Evolutionary conservation across 2,329 filamentous ascomycete genomes (phyloP), one percentile per base, ranked within the genome.

Genomic region (Fusarium fujikuroi): DNA sequence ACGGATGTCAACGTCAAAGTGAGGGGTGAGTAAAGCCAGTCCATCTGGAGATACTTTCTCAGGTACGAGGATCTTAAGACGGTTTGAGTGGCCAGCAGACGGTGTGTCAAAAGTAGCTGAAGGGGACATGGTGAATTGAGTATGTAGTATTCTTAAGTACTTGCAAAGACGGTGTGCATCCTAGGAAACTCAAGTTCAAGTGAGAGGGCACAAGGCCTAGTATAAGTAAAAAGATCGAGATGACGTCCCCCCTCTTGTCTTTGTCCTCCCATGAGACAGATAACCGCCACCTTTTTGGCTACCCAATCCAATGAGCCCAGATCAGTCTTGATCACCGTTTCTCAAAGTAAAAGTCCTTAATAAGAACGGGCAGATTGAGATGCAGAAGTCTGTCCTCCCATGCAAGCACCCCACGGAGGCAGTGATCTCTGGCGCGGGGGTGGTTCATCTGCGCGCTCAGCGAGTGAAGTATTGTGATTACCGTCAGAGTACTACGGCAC

Each of bases 41-140:
- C 93, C 93, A 80, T 95, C 93, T n/a, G 90, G 85, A 2, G 93
- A 95, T 49, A 95, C 88, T 80, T 94, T 95, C 79, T 95, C 93
- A 2, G 93, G 91, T 44, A 95, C 92, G 34, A 96, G 88, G 70
- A 95, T 88, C 50, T 84, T 83, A 50, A 82, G 81, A 54, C 79
- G 78, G 37, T 54, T 64, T 32, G 66, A 50, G 37, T 60, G 56
- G 54, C 44, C 52, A 47, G 54, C 53, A 15, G 73, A 64, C 23
- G 61, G 65, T 52, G 67, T 53, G 50, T 76, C 76, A 44, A 66
- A 63, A 52, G 76, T 77, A 70, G 80, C 78, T 47, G 73, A 76
- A 14, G 78, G 78, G 37, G 76, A 63, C 79, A 82, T 82, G 46
- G n/a, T 60, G 54, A 61, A 46, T 50, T 47, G 42, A 47, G 30